Base-by-base conservation (phyloP, 139 green algal genomes). In the Tetratostichococcus sp. region DNA sequence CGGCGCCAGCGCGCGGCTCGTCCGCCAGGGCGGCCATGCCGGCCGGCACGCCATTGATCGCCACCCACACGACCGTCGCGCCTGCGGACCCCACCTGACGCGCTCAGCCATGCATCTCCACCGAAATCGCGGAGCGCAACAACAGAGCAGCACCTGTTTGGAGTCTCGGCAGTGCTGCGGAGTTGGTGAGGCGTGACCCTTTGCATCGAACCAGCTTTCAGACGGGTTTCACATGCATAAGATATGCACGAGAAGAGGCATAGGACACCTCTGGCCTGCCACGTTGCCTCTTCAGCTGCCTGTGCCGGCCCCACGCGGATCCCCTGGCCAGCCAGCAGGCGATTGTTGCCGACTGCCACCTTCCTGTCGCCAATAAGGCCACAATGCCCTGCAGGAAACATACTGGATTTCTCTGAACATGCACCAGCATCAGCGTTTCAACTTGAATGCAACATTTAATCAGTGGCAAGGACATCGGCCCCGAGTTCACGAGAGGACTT, bases 1-100 rank as follows among this genome's bases (percentile, higher is more conserved):
- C 67, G 0, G 90, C 89, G n/a, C 94, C 93, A 5, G 76, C 68
- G 8, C 91, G 80, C 42, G 95, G 71, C 26, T 59, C 74, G 76
- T 97, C 93, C 6, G 35, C 75, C 17, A 95, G 68, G 25, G 74
- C 69, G 42, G 96, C 74, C 2, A 73, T 74, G 4, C 88, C 90
- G 16, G 91, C 59, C 39, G 94, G 22, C 31, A 33, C 28, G 32
- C 70, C 75, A 66, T 90, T 75, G 32, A 85, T 35, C 2, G 67
- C 85, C 16, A 88, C 72, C 71, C 73, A 90, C 59, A 30, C 72
- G 8, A 73, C 62, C 25, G 74, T 68, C 30, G 65, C 65, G 25
- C 73, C 73, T 72, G 66, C 33, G 39, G 8, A 50, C 8, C 39
- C 8, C 39, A 50, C 8, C n/a, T n/a, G n/a, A n/a, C n/a, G n/a